Conservation (phyloP, 164 flowering plant species). For the Amborella trichopoda region DNA sequence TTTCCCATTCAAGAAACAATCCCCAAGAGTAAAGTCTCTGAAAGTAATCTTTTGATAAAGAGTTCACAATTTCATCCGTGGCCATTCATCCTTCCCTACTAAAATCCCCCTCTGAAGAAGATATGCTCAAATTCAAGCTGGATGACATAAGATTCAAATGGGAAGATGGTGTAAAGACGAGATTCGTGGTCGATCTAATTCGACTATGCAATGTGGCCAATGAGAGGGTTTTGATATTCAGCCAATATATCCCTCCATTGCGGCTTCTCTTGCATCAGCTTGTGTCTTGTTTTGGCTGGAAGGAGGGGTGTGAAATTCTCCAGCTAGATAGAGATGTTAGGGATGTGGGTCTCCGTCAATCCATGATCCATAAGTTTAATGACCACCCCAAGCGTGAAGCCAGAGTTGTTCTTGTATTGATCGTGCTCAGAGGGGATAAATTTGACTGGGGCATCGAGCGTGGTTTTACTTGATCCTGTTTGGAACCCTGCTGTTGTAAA, state of each 20-base stretch:
- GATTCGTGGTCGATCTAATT: constrained; percentile 51
- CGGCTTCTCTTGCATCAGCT: constrained; percentile 33
- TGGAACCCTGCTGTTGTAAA: constrained; percentile 85
- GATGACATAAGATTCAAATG: constrained; percentile 8
- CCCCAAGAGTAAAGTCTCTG: no score
- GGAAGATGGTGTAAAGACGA: constrained; percentile 55
- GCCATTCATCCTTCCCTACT: constrained; percentile 64
- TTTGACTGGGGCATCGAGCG: constrained; percentile 81
- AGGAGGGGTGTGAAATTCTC: constrained; percentile 39
- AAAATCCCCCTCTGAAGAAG: background rate
- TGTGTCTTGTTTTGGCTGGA: constrained; percentile 29
- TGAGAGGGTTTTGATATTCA: constrained; percentile 74
- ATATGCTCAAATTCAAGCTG: background rate
- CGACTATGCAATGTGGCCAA: constrained; percentile 22
- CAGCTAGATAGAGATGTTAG: constrained; percentile 42
- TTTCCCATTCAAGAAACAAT: no score
- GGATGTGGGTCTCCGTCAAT: constrained; percentile 32
- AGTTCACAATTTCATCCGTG: no score
- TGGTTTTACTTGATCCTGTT: constrained; percentile 67
- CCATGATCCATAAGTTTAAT: constrained; percentile 38
- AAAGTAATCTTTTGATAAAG: no score
- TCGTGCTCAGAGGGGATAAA: constrained; percentile 75
- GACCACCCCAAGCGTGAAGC: constrained; percentile 34
- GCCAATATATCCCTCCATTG: constrained; percentile 58
- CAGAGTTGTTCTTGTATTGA: constrained; percentile 67